Evolutionary conservation across 208 protist species (phyloP).

Genomic region (Leishmania tropica): DNA sequence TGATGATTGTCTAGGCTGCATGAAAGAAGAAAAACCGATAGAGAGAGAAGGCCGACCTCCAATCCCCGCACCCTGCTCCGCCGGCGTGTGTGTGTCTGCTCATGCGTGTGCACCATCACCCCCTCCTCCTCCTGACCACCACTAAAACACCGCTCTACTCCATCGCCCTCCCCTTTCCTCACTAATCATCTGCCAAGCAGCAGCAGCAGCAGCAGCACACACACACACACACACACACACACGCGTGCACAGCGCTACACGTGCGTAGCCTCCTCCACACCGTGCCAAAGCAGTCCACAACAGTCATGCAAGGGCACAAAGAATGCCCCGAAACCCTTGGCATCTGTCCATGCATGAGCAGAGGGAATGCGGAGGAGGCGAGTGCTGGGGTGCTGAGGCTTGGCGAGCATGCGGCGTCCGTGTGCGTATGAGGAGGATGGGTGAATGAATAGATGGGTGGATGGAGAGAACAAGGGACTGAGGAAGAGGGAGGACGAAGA

Average conservation of each 20-base stretch:
- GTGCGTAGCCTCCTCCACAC: background rate
- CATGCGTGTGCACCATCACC: background rate
- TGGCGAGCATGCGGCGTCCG: background rate
- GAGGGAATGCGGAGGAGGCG: background rate
- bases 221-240: background rate
- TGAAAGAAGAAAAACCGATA: background rate
- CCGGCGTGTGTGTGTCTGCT: background rate
- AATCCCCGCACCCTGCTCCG: background rate
- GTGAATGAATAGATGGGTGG: background rate
- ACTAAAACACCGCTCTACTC: background rate
- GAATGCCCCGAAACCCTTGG: background rate
- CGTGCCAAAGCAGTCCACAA: background rate
- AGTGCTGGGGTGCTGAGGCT: background rate
- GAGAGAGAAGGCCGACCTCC: background rate
- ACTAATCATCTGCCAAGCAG: background rate
- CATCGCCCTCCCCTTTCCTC: too few species aligned
- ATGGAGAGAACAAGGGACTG: background rate
- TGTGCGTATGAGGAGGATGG: background rate
- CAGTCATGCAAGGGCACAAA: background rate
- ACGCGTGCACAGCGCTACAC: background rate
- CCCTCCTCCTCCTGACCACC: background rate
- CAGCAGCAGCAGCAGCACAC: background rate
- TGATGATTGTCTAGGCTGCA: background rate
- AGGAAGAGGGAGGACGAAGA: background rate
- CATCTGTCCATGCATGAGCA: background rate